Evolutionary conservation across 805 yeast genomes (phyloP), one percentile per base, ranked within the genome.

Genomic region (Candida tibetensis): DNA sequence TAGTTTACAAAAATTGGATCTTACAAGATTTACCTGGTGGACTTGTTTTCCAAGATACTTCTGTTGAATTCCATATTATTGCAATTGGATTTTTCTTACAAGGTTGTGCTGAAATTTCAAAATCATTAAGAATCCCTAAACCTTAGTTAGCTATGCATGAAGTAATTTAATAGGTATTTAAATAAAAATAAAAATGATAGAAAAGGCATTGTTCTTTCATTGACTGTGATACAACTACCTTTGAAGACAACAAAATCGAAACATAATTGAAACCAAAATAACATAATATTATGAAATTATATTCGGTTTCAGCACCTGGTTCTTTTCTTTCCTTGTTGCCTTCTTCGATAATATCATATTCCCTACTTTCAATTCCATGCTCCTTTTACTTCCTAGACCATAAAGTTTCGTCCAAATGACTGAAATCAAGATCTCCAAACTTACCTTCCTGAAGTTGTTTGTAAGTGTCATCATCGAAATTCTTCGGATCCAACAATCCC

Each of bases 81-180:
- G 74, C 79, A 10, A 47, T 76, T 4, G 60, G 80, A 4, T 93
- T 87, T 58, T 69, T 80, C 43, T 32, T 84, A 12, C 93, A 87
- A 46, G 99, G 99, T 6, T 85, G 91, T 60, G 83, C 85, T 38
- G 89, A 90, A 81, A 86, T 93, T 44, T 82, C 95, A 41, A 93
- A 93, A 71, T 82, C 91, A 41, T 72, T 93, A 46, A 86, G 84
- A 53, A 85, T 93, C 50, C 97, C 97, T 46, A 93, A 93, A 62
- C 86, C 91, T 39, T 81, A 62, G 52, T 15, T 38, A 13, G 25
- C 25, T 21, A n/a, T n/a, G n/a, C n/a, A n/a, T n/a, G n/a, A 14
- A 30, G 13, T n/a, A 31, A 19, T n/a, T n/a, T n/a, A n/a, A n/a
- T n/a, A n/a, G 27, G 12, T 23, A 10, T 23, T 12, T 23, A 12